A percentile compares a stretch with the other conserved stretches of the same genome.
Conservation (phyloP, 2,329 filamentous ascomycete species). For the Metarhizium robertsii region DNA sequence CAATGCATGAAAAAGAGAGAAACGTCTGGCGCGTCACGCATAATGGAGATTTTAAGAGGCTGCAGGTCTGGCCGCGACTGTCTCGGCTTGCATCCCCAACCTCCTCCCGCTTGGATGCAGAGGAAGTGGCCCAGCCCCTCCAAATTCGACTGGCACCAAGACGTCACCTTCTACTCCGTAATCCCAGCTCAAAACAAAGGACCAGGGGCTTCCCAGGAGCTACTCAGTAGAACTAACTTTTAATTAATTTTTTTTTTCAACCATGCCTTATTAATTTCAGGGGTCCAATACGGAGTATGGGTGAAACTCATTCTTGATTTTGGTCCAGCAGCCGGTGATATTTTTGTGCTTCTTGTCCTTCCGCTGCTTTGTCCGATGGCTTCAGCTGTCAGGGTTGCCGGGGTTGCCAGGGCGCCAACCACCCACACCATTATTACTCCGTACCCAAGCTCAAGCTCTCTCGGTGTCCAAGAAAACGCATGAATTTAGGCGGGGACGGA, state of each 20-base stretch:
- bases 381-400: not conserved
- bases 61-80: not conserved
- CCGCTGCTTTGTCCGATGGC: too few relatives aligned
- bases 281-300: too few relatives aligned
- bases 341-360: too few relatives aligned
- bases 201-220: not conserved
- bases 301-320: too few relatives aligned
- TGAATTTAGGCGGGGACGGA: not conserved
- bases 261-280: too few relatives aligned
- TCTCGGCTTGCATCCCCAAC: conserved; percentile 16
- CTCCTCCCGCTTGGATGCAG: conserved; percentile 25
- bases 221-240: too few relatives aligned
- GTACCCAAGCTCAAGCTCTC: not conserved
- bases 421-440: not conserved
- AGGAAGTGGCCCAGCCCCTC: conserved; percentile 17
- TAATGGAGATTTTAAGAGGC: conserved; percentile 4
- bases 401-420: not conserved
- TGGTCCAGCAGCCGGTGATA: too few relatives aligned
- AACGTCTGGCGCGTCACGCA: not conserved
- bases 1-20: not conserved
- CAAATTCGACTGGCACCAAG: conserved; percentile 3
- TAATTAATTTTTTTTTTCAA: too few relatives aligned
- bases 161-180: not conserved
- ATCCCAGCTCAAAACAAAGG: not conserved
- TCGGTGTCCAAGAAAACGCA: not conserved